phyloP scores from a whole-genome alignment of 768 basidiomycete species.

The Boletellus sp. region DNA sequence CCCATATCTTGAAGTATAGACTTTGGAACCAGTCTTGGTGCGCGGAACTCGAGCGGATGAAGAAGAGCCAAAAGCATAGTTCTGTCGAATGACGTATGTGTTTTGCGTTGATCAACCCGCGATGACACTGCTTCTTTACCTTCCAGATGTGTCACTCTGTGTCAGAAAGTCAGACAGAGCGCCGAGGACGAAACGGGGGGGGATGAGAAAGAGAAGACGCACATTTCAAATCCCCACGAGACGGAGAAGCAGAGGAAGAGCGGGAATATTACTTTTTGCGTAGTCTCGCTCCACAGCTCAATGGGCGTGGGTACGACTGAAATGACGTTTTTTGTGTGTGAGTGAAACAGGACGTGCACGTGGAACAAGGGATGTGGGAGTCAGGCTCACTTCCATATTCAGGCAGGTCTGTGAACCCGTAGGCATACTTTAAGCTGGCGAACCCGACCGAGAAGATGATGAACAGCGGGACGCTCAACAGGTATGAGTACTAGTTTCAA shows the following conservation, averaged over 20 bases:
- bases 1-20: conserved; percentile 72
- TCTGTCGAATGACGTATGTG: conserved; percentile 54
- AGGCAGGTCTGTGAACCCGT: conserved; percentile 54
- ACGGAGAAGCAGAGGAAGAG: conserved; percentile 60
- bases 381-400: conserved; percentile 37
- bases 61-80: conserved; percentile 85
- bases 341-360: too few species aligned
- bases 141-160: conserved; percentile 76
- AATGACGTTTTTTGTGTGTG: background rate
- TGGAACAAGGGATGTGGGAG: background rate
- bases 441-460: conserved; percentile 59
- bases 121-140: conserved; percentile 47
- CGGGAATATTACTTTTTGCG: conserved; percentile 56
- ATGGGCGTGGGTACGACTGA: conserved; percentile 67
- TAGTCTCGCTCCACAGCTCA: conserved; percentile 46
- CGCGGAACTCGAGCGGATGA: conserved; percentile 58
- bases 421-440: conserved; percentile 65
- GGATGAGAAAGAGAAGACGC: conserved; percentile 20
- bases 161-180: background rate
- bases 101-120: background rate
- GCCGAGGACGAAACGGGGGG: too few species aligned
- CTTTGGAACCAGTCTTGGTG: conserved; percentile 78
- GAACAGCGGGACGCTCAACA: conserved; percentile 59
- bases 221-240: conserved; percentile 78
- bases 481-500: conserved; percentile 62